These are phyloP conservation scores for Paralagenidium karlingii DNA, from an alignment of 352 stramenopile genomes.

Conservation along the genomic window DNA sequence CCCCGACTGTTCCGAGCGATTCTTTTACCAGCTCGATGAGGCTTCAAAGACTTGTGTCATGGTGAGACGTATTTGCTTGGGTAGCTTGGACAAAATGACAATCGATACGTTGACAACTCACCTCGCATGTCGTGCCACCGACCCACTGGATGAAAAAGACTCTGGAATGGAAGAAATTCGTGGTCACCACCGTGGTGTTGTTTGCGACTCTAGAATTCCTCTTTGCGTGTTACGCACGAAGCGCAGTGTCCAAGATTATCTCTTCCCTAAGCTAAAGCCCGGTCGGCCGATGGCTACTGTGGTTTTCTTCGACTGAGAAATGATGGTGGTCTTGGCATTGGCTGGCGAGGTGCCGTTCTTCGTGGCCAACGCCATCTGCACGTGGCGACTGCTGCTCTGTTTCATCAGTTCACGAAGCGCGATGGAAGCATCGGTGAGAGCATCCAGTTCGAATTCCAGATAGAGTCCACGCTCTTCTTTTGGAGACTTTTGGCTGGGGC, in stretches of 20 bases:
- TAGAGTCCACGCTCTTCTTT: conserved; percentile 33
- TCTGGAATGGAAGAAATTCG: no score
- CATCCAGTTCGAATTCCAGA: conserved; percentile 46
- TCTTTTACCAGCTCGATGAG: conserved; percentile 39
- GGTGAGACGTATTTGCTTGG: no score
- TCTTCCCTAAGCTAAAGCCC: conserved; percentile 65
- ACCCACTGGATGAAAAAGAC: no score
- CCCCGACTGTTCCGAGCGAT: conserved; percentile 43
- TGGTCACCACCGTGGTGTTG: not conserved
- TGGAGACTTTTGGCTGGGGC: no score
- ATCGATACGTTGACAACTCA: no score
- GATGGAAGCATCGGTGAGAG: conserved; percentile 86
- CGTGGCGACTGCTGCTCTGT: conserved; percentile 72
- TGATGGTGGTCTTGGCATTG: conserved; percentile 5
- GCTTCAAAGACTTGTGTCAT: conserved; percentile 29
- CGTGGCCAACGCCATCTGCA: conserved; percentile 4
- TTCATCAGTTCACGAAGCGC: conserved; percentile 91
- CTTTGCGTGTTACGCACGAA: not conserved
- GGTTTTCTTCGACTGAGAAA: conserved; percentile 53
- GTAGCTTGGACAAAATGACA: no score
- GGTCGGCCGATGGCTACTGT: conserved; percentile 68
- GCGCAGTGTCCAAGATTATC: conserved; percentile 10
- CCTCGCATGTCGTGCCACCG: no score
- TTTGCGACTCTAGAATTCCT: not conserved
- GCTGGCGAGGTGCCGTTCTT: no score